Conservation (phyloP, 768 basidiomycete genomes). For the Auricularia auricula-judae region DNA sequence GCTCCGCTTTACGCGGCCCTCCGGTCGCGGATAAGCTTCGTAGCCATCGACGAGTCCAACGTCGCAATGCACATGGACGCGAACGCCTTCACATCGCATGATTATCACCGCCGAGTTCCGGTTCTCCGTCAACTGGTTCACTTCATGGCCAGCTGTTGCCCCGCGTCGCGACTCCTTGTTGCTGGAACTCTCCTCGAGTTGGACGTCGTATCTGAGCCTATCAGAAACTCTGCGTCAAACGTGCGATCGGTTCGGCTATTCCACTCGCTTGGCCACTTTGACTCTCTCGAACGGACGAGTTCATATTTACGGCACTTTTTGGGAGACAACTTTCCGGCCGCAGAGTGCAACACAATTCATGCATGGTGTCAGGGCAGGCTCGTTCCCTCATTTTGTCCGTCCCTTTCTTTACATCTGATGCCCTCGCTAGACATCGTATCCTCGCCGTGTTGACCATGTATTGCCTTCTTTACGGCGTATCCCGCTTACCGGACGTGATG, state of each 20-base stretch:
- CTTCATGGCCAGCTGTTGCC: background rate
- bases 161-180: too few species aligned
- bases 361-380: background rate
- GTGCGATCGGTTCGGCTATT: background rate
- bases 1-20: background rate
- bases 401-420: too few species aligned
- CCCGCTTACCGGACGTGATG: background rate
- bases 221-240: background rate
- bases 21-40: background rate
- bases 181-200: too few species aligned
- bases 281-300: background rate
- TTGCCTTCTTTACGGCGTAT: background rate
- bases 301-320: background rate
- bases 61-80: background rate
- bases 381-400: background rate
- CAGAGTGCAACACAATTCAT: background rate
- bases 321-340: background rate
- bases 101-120: background rate
- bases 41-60: background rate
- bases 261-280: background rate
- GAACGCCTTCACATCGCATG: background rate
- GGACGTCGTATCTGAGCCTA: too few species aligned
- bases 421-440: background rate
- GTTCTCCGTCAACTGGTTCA: background rate
- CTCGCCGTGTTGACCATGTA: background rate